Base-by-base conservation (phyloP, 2,329 filamentous ascomycete species). In the Colletotrichum magnum region DNA sequence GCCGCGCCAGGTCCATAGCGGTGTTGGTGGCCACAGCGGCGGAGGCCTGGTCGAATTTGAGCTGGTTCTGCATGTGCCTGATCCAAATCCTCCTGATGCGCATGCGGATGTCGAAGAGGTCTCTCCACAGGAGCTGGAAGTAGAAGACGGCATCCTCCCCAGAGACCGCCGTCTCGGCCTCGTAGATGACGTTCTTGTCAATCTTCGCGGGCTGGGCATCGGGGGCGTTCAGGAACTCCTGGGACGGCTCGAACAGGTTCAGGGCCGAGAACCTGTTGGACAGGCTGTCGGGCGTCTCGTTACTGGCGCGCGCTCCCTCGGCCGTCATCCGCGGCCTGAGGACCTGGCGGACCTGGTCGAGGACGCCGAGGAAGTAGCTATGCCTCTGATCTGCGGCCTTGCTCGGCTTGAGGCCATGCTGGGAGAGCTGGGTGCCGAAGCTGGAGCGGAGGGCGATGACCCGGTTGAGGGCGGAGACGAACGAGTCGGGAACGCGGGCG, bases 11-110 rank as follows among this genome's bases (percentile, higher is more conserved):
- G 12, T 75, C 73, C 16, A 80, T 74, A 12, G 77, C 79, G 2
- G 79, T 80, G 51, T 83, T 79, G 9, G 80, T 80, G 0, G 79
- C 75, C 21, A 82, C 64, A n/a, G 80, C 77, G 1, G 76, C 77
- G 6, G 77, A 74, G 4, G 72, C 72, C 2, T 81, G 65, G 24
- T 81, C 78, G 32, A 36, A 36, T 6, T 36, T 36, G 7, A 79
- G 73, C 3, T 39, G 1, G 3, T 73, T 74, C 5, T 53, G 53
- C 13, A 64, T 66, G 56, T 78, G 76, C 39, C 72, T 73, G 2
- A 57, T 61, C 80, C 80, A 82, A 32, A 81, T 75, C 67, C 71
- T 74, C 26, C 58, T 26, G 6, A 81, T 70, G 5, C 64, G 70
- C 2, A 61, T 54, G 51, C 79, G 73, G 21, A 82, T 73, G 12